Percentiles rank a stretch among this genome's conserved stretches.
Evolutionary conservation across 768 basidiomycete genomes (phyloP).

Genomic region (Leucocoprinus leucothites): DNA sequence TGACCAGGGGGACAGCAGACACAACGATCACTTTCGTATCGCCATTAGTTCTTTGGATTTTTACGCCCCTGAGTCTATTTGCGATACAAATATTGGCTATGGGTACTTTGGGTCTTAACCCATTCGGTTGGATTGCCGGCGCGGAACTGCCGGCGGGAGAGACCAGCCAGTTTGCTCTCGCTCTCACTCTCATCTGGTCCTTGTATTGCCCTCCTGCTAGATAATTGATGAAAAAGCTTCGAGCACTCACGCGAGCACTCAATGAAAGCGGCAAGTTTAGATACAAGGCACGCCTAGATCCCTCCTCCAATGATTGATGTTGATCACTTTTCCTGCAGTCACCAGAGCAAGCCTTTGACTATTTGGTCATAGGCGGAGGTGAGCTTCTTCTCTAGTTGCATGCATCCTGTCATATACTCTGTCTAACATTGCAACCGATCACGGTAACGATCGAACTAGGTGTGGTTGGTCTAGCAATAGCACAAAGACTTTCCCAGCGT

Average conservation of each 20-base stretch:
- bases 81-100: no score
- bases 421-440: neutral
- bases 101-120: no score
- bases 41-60: no score
- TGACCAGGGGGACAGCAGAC: no score
- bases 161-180: neutral
- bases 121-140: no score
- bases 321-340: slow-evolving; percentile 29
- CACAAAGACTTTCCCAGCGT: slow-evolving; percentile 62
- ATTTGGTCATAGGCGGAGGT: slow-evolving; percentile 89
- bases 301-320: neutral
- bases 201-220: neutral
- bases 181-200: neutral
- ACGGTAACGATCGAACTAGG: slow-evolving; percentile 38
- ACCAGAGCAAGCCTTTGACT: slow-evolving; percentile 76
- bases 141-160: no score
- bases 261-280: slow-evolving; percentile 57
- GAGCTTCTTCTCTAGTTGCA: slow-evolving; percentile 10
- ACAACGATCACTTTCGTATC: no score
- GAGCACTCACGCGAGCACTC: slow-evolving; percentile 56
- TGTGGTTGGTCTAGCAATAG: slow-evolving; percentile 83
- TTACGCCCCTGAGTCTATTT: no score
- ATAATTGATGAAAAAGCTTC: slow-evolving; percentile 30
- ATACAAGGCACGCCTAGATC: slow-evolving; percentile 51
- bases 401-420: neutral